These are phyloP conservation scores for Austropuccinia psidii DNA, from an alignment of 1,284 basidiomycete genomes.

Conservation along the genomic window DNA sequence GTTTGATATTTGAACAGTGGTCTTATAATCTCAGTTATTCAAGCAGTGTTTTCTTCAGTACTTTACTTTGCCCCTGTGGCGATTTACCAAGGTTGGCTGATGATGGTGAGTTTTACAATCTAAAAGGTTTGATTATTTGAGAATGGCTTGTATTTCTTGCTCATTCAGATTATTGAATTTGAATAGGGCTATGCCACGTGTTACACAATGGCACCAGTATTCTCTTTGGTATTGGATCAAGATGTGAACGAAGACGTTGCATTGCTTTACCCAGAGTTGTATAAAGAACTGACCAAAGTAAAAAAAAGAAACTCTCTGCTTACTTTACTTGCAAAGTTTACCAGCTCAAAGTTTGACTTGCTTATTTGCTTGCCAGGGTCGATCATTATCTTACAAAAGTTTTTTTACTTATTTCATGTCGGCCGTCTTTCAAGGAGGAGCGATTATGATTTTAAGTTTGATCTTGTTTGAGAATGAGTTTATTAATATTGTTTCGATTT, in stretches of 20 bases:
- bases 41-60: conserved; percentile 70
- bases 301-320: conserved; percentile 40
- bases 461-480: conserved; percentile 96
- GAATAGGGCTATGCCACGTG: conserved; percentile 78
- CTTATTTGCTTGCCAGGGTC: conserved; percentile 57
- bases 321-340: too few relatives aligned
- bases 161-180: not conserved
- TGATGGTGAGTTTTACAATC: conserved; percentile 54
- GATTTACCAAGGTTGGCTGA: conserved; percentile 93
- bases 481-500: conserved; percentile 94
- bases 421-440: conserved; percentile 93
- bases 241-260: conserved; percentile 96
- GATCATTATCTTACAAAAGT: conserved; percentile 86
- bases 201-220: conserved; percentile 98
- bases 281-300: conserved; percentile 93
- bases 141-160: not conserved
- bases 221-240: conserved; percentile 87
- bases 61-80: conserved; percentile 99
- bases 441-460: conserved; percentile 97
- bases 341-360: not conserved
- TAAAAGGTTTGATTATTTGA: not conserved
- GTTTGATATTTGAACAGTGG: conserved; percentile 51
- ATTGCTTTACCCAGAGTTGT: conserved; percentile 90
- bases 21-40: conserved; percentile 91
- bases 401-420: conserved; percentile 99